phyloP scores from a whole-genome alignment of 2,329 filamentous ascomycete genomes.

The Hypoxylon sp. region DNA sequence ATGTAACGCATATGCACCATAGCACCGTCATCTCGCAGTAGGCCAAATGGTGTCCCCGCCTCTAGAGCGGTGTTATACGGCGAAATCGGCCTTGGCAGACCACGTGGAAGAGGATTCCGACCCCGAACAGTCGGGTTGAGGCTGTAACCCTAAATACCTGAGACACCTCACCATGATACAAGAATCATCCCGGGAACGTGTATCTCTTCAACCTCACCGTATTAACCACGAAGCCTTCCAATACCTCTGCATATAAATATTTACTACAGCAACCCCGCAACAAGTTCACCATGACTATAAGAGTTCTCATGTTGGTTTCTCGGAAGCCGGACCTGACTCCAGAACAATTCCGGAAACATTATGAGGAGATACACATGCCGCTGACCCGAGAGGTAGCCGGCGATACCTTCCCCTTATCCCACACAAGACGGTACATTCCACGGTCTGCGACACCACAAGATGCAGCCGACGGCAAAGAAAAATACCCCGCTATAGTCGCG shows the following conservation, averaged over 20 bases:
- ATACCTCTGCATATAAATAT: not conserved
- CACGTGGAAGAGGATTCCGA: slow-evolving; percentile 11
- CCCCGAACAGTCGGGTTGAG: slow-evolving; percentile 5
- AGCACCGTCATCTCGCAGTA: slow-evolving; percentile 9
- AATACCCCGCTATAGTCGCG: slow-evolving; percentile 22
- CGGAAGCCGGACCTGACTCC: slow-evolving; percentile 24
- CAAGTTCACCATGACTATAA: slow-evolving; percentile 17
- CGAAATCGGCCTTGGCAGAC: slow-evolving; percentile 21
- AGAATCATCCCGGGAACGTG: not conserved
- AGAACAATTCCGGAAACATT: slow-evolving; percentile 27
- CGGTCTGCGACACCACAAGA: slow-evolving; percentile 15
- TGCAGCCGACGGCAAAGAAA: slow-evolving; percentile 1
- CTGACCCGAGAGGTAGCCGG: slow-evolving; percentile 16
- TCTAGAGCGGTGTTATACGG: not conserved
- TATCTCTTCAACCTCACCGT: no score
- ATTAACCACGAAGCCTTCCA: no score
- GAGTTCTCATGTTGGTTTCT: slow-evolving; percentile 33
- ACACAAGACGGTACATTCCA: slow-evolving; percentile 32
- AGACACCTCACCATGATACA: not conserved
- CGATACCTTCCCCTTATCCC: slow-evolving; percentile 27
- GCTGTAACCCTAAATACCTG: slow-evolving; percentile 3
- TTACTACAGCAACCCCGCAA: no score
- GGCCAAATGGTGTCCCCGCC: not conserved
- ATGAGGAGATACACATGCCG: slow-evolving; percentile 34
- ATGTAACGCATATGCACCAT: slow-evolving; percentile 6